Evolutionary conservation across 2,329 filamentous ascomycete genomes (phyloP), one percentile per base, ranked within the genome.

Genomic region (Colletotrichum spaethianum): DNA sequence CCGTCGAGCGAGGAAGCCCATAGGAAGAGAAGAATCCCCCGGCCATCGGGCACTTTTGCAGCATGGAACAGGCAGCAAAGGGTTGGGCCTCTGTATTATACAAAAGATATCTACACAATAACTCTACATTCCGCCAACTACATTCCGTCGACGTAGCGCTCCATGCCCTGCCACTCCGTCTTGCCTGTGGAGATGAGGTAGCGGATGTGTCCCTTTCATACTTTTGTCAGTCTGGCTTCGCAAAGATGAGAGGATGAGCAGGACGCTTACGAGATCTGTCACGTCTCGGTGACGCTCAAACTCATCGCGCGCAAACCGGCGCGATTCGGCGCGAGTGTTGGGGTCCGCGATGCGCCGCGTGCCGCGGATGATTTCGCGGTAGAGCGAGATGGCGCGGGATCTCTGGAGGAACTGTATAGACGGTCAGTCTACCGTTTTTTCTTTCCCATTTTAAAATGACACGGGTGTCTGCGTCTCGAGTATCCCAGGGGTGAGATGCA

Each of bases 121-220:
- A 44, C 7, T 31, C 63, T 53, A 18, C 53, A 56, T 55, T n/a
- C 28, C 28, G 5, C 1, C 28, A n/a, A 48, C 67, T 74, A 88
- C 78, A 87, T 77, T 52, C 86, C 85, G 70, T 82, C 81, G 78
- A 90, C 87, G 81, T 88, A 89, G 75, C 86, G 82, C 80, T 87
- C 89, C 87, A 91, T 91, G 64, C 80, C 84, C 76, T 92, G 88
- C 90, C 90, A 92, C 77, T 92, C 87, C 33, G 89, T 90, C 82
- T 90, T 92, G 64, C 90, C 90, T 4, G 87, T 91, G 12, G 90
- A 91, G 70, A 92, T 79, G 46, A 92, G 85, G 78, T 92, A 92
- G 69, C 88, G 85, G 74, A 92, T 89, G 76, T 92, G 90, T 74
- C 82, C 80, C 89, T 90, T 72, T 16, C 2, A 20, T 4, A 23